phyloP scores from a whole-genome alignment of 1,284 basidiomycete species.

The Tylopilus sp. region DNA sequence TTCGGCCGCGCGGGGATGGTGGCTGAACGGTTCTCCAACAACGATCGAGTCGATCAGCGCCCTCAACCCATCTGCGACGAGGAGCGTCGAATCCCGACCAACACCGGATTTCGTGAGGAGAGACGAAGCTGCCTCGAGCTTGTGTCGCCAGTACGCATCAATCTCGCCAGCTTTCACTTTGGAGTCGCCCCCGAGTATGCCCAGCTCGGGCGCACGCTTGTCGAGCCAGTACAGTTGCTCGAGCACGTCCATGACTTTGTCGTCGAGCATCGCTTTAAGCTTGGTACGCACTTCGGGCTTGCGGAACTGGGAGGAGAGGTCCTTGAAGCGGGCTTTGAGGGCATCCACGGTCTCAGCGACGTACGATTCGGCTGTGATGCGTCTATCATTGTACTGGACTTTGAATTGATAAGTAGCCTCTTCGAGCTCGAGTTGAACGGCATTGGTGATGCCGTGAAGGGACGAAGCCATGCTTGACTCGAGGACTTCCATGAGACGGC shows the following conservation, averaged over 20 bases:
- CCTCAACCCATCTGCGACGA: conserved; percentile 96
- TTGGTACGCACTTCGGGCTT: conserved; percentile 91
- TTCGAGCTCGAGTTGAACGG: conserved; percentile 96
- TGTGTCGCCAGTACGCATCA: conserved; percentile 96
- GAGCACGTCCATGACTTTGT: conserved; percentile 96
- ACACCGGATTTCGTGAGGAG: conserved; percentile 97
- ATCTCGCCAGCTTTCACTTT: conserved; percentile 83
- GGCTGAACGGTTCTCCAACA: conserved; percentile 90
- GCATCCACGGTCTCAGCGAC: conserved; percentile 97
- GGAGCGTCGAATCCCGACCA: conserved; percentile 92
- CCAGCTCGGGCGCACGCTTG: conserved; percentile 83
- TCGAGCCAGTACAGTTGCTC: conserved; percentile 99
- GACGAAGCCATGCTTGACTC: conserved; percentile 98
- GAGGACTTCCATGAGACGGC: conserved; percentile 94
- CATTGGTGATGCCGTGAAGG: conserved; percentile 95
- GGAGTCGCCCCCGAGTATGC: conserved; percentile 76
- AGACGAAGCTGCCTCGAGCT: conserved; percentile 92
- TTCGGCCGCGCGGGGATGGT: conserved; percentile 90
- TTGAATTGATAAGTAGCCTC: conserved; percentile 99
- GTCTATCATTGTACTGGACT: conserved; percentile 98
- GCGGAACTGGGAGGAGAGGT: conserved; percentile 87
- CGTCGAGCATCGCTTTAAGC: conserved; percentile 94
- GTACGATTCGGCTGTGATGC: conserved; percentile 96
- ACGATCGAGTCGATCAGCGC: conserved; percentile 91
- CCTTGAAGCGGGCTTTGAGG: conserved; percentile 93